Percentiles rank a stretch among this genome's conserved stretches.
These are phyloP conservation scores for Platanthera zijinensis DNA, from an alignment of 106 monocot species.

Conservation along the genomic window DNA sequence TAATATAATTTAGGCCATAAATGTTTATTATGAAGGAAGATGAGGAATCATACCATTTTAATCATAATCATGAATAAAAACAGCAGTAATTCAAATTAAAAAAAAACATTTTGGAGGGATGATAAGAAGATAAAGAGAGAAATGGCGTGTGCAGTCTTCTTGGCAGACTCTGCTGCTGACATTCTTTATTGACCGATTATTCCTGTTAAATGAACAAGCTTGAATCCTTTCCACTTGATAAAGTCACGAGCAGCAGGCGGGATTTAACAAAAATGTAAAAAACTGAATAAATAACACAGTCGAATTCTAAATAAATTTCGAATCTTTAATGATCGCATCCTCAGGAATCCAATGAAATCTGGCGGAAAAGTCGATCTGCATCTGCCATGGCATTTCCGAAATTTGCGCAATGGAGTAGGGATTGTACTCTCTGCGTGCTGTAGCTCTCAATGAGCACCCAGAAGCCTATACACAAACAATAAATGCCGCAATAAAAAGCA, in stretches of 20 bases:
- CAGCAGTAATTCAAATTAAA: neutral
- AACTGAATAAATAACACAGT: neutral
- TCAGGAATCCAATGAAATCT: conserved; percentile 12
- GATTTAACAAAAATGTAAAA: neutral
- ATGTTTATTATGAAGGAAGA: neutral
- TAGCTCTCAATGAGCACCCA: neutral
- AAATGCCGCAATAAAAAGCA: conserved; percentile 9
- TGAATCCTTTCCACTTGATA: neutral
- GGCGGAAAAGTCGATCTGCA: neutral
- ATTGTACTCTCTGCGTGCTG: neutral
- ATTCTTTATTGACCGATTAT: conserved; percentile 5
- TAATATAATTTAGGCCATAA: neutral
- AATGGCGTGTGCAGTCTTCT: neutral
- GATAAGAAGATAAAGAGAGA: neutral
- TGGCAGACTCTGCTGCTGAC: neutral
- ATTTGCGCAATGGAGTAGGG: neutral
- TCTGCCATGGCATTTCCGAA: neutral
- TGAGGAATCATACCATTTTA: neutral
- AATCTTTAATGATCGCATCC: conserved; percentile 3
- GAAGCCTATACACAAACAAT: conserved; percentile 4
- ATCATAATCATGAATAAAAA: neutral
- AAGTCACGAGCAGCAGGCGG: neutral
- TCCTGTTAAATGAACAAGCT: neutral
- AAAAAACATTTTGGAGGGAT: neutral
- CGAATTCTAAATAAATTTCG: neutral